Evolutionary conservation across 371 early-diverging fungal species (phyloP), one percentile per base, ranked within the genome.

Genomic region (Batkoa obscura): DNA sequence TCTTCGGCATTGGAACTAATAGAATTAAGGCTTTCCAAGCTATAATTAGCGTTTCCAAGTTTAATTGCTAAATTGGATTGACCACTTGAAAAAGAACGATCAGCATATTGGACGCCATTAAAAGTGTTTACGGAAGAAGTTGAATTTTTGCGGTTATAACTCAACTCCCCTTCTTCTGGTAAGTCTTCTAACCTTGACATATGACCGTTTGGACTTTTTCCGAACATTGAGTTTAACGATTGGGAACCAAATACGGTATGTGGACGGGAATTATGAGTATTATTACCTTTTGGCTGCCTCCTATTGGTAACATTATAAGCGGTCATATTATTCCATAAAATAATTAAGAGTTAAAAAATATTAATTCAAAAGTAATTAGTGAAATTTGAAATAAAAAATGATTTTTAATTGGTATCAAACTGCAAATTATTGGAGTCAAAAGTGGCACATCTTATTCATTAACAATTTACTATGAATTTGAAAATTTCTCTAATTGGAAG

Each of bases 71-170:
- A 34, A 34, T 13, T 31, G 30, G 32, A 31, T 6, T 17, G 34
- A 36, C 17, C 32, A 34, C 50, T 50, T 17, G 50, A 31, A 15
- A 50, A 39, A 4, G 53, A 38, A 15, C 38, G 12, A 39, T 53
- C 31, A 35, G 17, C 1, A 23, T 6, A 9, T 2, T 15, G 38
- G 9, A 53, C 12, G 33, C 39, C 23, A 31, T 39, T 49, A 15
- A 34, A 43, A 37, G 57, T 38, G 30, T 51, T 37, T 55, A 43
- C 36, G 48, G 63, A 60, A 57, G 54, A 10, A 3, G 31, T n/a
- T 3, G 45, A 46, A 41, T 43, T 15, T 45, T 46, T 55, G 4
- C 56, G 47, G 57, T 8, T 34, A 39, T 49, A 49, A 31, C 12
- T 35, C 30, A 13, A 30, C 17, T 57, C 57, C 12, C 35, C 13